phyloP scores from a whole-genome alignment of 306 rosid species.

The Cajanus cajan region DNA sequence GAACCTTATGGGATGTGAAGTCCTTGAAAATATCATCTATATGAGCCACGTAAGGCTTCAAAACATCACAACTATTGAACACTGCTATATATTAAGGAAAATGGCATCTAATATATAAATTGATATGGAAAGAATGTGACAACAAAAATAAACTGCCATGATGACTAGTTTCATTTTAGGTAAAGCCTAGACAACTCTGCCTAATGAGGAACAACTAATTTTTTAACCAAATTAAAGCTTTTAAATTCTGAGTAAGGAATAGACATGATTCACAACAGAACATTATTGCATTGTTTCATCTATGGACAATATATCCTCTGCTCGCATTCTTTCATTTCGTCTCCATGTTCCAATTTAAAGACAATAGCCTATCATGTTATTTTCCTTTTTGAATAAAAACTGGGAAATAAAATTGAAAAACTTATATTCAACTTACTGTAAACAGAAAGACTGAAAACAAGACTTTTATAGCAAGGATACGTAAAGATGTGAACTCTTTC shows the following conservation, averaged over 20 bases:
- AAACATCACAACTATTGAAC: constrained; percentile 90
- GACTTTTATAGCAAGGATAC: constrained; percentile 61
- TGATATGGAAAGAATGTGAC: neutral
- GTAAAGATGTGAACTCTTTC: constrained; percentile 88
- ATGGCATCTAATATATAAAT: neutral
- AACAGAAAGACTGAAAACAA: neutral
- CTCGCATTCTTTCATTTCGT: neutral
- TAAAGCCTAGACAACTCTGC: neutral
- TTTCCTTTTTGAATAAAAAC: neutral
- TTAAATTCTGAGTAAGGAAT: neutral
- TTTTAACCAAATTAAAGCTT: neutral
- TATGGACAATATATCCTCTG: neutral
- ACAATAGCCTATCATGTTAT: neutral
- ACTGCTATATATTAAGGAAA: constrained; percentile 71
- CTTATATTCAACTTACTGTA: neutral
- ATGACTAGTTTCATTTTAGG: neutral
- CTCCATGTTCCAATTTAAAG: neutral
- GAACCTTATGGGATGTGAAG: constrained; percentile 94
- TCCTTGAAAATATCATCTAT: constrained; percentile 95
- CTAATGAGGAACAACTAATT: constrained; percentile 1
- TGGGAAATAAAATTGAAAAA: neutral
- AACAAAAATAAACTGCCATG: neutral
- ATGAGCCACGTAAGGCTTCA: constrained; percentile 92
- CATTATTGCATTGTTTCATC: neutral
- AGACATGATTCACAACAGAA: neutral